These are phyloP conservation scores for Juglanconis oblonga DNA, from an alignment of 2,329 filamentous ascomycete genomes.

Conservation along the genomic window DNA sequence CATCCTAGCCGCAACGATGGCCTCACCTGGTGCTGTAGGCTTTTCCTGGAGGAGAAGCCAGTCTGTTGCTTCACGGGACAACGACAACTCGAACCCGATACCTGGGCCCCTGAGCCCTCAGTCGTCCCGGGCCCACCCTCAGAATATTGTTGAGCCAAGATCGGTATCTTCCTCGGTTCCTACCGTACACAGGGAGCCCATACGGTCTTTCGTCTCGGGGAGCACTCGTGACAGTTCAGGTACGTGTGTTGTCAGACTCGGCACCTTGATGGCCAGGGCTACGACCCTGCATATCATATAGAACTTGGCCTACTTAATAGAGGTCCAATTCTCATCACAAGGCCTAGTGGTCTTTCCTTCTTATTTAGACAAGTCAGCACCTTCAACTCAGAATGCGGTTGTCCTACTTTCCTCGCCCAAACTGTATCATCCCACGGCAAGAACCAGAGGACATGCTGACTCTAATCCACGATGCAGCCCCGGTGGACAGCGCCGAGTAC, in stretches of 20 bases:
- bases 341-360: background rate
- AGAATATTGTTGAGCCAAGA: constrained; percentile 28
- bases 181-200: constrained; percentile 57
- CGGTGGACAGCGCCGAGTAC: constrained; percentile 68
- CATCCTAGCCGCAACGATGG: constrained; percentile 34
- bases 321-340: background rate
- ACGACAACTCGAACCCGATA: constrained; percentile 25
- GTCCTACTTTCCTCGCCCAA: too few relatives aligned
- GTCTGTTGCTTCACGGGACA: constrained; percentile 29
- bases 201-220: constrained; percentile 69
- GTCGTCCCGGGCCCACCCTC: constrained; percentile 18
- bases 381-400: background rate
- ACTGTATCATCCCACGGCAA: background rate
- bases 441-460: background rate
- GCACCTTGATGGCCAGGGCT: constrained; percentile 12
- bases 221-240: constrained; percentile 58
- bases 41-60: constrained; percentile 44
- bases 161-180: constrained; percentile 41
- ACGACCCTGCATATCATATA: background rate
- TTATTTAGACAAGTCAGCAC: background rate
- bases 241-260: constrained; percentile 31
- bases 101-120: constrained; percentile 18
- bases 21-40: constrained; percentile 38
- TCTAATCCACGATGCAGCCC: constrained; percentile 34
- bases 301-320: background rate